These are phyloP conservation scores for Cyberlindnera sargentensis DNA, from an alignment of 805 yeast species.

Conservation along the genomic window DNA sequence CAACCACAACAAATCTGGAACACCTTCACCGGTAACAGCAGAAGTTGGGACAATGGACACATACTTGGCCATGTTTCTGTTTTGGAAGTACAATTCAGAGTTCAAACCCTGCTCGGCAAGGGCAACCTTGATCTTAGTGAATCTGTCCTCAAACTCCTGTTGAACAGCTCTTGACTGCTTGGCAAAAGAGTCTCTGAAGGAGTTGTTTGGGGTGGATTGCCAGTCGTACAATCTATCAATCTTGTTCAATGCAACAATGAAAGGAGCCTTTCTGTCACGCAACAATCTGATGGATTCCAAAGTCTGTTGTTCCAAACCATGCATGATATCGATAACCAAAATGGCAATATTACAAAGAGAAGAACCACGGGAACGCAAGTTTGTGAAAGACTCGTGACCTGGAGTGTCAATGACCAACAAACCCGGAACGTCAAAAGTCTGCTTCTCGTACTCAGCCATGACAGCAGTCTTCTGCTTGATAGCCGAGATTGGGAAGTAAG, in stretches of 20 bases:
- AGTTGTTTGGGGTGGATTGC: slow-evolving; percentile 84
- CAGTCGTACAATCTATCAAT: slow-evolving; percentile 97
- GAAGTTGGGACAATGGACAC: slow-evolving; percentile 98
- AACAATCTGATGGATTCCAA: slow-evolving; percentile 86
- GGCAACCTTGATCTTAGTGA: slow-evolving; percentile 77
- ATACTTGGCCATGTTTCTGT: slow-evolving; percentile 85
- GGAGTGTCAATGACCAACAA: slow-evolving; percentile 95
- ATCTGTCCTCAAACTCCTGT: slow-evolving; percentile 86
- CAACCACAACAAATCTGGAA: slow-evolving; percentile 95
- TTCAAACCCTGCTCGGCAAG: slow-evolving; percentile 97
- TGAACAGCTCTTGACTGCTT: slow-evolving; percentile 80
- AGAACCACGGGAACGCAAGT: slow-evolving; percentile 97
- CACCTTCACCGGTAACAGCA: slow-evolving; percentile 99
- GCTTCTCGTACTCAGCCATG: slow-evolving; percentile 81
- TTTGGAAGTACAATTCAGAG: slow-evolving; percentile 93
- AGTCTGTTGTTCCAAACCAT: slow-evolving; percentile 97
- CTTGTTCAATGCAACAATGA: slow-evolving; percentile 93
- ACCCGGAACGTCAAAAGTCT: slow-evolving; percentile 93
- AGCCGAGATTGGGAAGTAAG: slow-evolving; percentile 96
- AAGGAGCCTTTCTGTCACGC: slow-evolving; percentile 97
- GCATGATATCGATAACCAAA: slow-evolving; percentile 97
- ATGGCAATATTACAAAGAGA: slow-evolving; percentile 98
- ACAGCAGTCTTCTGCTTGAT: slow-evolving; percentile 86
- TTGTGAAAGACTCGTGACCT: slow-evolving; percentile 99
- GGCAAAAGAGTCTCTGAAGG: slow-evolving; percentile 90